Evolutionary conservation across 2,329 filamentous ascomycete genomes (phyloP).

Genomic region (Fusarium drepaniforme): DNA sequence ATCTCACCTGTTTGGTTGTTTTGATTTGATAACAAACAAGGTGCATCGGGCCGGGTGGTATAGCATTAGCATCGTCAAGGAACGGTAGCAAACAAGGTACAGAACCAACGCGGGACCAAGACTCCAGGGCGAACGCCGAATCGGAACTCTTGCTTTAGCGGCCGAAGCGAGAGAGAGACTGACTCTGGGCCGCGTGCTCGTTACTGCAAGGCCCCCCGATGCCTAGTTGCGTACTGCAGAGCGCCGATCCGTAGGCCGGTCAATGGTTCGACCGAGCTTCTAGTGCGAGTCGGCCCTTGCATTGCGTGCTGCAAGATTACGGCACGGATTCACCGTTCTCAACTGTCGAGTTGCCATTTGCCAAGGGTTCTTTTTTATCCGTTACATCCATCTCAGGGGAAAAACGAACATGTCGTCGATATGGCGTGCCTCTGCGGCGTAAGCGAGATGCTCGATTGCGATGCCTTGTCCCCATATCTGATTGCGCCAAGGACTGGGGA

Average conservation of each 20-base stretch:
- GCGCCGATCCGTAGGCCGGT: constrained; percentile 15
- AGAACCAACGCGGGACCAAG: background rate
- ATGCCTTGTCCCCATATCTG: background rate
- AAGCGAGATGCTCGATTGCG: background rate
- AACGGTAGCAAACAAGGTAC: background rate
- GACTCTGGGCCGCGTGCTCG: background rate
- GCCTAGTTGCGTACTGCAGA: constrained; percentile 23
- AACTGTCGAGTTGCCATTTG: background rate
- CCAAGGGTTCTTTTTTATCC: background rate
- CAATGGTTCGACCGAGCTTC: constrained; percentile 11
- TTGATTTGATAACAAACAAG: constrained; percentile 29
- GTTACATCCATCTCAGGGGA: background rate
- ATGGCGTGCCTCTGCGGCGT: background rate
- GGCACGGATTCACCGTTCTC: background rate
- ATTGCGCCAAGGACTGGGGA: background rate
- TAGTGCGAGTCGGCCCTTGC: background rate
- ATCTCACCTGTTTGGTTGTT: constrained; percentile 24
- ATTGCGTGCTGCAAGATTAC: background rate
- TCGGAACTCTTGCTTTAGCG: background rate
- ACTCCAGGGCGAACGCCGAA: constrained; percentile 1
- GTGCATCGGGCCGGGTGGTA: constrained; percentile 1
- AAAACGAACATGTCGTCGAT: constrained; percentile 2
- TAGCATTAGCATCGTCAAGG: constrained; percentile 5
- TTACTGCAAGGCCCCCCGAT: background rate
- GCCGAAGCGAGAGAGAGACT: background rate